A percentile compares a stretch with the other conserved stretches of the same genome.
Evolutionary conservation across 169 alveolate genomes (phyloP).

Genomic region (Plasmodium fragile): DNA sequence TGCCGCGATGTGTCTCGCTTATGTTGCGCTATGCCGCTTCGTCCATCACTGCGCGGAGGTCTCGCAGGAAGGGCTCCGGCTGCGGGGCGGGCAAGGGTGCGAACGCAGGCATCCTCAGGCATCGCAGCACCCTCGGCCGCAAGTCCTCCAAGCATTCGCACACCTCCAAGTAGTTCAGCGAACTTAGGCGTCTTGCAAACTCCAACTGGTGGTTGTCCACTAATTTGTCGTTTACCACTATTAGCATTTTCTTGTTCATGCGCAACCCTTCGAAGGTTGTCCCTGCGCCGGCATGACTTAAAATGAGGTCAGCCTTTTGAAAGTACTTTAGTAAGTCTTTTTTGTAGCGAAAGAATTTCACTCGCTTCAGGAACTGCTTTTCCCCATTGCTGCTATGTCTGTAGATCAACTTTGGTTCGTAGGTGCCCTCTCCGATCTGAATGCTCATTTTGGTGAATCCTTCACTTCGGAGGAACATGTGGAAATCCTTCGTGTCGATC

Average conservation of each 20-base stretch:
- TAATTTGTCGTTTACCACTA: constrained; percentile 85
- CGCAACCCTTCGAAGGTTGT: constrained; percentile 86
- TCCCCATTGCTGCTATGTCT: background rate
- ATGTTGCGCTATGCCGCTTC: background rate
- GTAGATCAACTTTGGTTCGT: constrained; percentile 38
- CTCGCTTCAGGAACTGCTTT: background rate
- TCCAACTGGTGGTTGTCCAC: constrained; percentile 89
- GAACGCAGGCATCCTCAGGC: constrained; percentile 62
- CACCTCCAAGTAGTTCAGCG: constrained; percentile 50
- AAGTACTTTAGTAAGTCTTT: constrained; percentile 78
- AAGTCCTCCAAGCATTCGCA: constrained; percentile 53
- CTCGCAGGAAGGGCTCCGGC: constrained; percentile 22
- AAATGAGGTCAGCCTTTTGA: constrained; percentile 82
- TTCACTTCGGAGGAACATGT: constrained; percentile 6
- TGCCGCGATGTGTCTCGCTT: background rate
- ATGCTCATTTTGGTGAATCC: constrained; percentile 46
- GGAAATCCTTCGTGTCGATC: constrained; percentile 44
- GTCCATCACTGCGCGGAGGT: constrained; percentile 6
- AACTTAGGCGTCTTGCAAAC: constrained; percentile 78
- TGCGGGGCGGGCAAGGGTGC: constrained; percentile 51
- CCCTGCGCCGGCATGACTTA: constrained; percentile 92
- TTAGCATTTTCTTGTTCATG: constrained; percentile 84
- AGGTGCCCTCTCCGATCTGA: constrained; percentile 42
- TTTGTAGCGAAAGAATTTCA: constrained; percentile 72
- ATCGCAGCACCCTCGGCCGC: constrained; percentile 8